Evolutionary conservation across 208 protist genomes (phyloP), one percentile per base, ranked within the genome.

Genomic region (Novymonas esmeraldas): DNA sequence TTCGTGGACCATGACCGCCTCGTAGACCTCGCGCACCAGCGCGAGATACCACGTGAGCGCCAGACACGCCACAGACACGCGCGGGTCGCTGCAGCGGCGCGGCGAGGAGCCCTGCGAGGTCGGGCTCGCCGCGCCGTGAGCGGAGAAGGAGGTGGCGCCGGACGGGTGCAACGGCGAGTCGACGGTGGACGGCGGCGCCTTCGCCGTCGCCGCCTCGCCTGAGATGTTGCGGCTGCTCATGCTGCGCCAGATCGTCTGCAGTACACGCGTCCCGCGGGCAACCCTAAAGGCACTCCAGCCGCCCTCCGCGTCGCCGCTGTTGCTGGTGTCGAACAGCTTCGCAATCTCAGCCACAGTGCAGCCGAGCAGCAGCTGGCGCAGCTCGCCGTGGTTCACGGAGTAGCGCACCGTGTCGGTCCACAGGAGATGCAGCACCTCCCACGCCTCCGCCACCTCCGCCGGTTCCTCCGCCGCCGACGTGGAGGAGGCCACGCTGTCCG

Each of bases 31-130:
- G 29, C 87, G 80, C 16, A 88, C 22, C 1, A 83, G 48, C 10
- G 79, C 34, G 18, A 93, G 55, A 49, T 82, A 81, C 87, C 87
- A 93, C 28, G 78, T 55, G 34, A 93, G 50, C 44, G 87, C 83
- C 38, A 90, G 58, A 48, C 77, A 77, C 9, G 76, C 78, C 0
- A 79, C 64, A 44, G 75, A 56, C 29, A 69, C 55, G 1, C 50
- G 69, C 29, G 70, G 57, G 34, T 71, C 64, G 20, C 16, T 36
- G 72, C 36, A 82, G 28, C 76, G 68, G 22, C 65, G 54, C 6
- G 50, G 70, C 65, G 68, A 81, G 29, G 69, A 50, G 9, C 70
- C 62, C 16, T 42, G 38, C 20, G 44, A 62, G 36, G 11, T 50
- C 6, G 57, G 61, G 29, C 70, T 72, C 29, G 52, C 26, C 13